Evolutionary conservation across 2,329 filamentous ascomycete genomes (phyloP).

Genomic region (Stachybotrys chlorohalonatus): DNA sequence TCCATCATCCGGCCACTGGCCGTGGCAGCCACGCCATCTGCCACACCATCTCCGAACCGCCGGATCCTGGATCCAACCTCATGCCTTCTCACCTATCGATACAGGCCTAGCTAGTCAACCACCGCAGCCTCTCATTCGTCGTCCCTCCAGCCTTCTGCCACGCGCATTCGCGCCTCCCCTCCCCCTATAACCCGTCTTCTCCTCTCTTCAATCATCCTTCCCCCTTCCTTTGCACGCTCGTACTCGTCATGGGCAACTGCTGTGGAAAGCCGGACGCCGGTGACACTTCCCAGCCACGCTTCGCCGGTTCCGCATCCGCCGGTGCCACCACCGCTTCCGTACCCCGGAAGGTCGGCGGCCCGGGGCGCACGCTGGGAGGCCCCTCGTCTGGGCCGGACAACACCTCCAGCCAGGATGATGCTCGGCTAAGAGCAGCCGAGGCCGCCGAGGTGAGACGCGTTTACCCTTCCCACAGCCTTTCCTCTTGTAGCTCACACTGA

Average conservation of each 20-base stretch:
- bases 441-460: constrained; percentile 67
- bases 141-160: too few relatives aligned
- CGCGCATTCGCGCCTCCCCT: neutral
- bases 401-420: constrained; percentile 39
- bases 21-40: neutral
- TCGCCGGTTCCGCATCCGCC: constrained; percentile 48
- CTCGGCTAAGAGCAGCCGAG: constrained; percentile 63
- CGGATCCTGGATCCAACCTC: neutral
- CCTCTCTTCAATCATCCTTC: neutral
- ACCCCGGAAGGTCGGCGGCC: constrained; percentile 43
- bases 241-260: constrained; percentile 67
- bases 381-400: constrained; percentile 17
- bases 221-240: neutral
- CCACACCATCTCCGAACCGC: neutral
- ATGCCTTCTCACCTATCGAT: neutral
- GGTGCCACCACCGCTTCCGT: constrained; percentile 41
- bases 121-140: too few relatives aligned
- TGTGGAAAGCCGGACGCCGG: constrained; percentile 70
- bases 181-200: neutral
- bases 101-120: too few relatives aligned
- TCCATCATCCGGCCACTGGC: neutral
- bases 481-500: constrained; percentile 1
- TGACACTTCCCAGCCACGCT: constrained; percentile 61
- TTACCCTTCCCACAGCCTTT: neutral
- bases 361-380: constrained; percentile 56